phyloP scores from a whole-genome alignment of 441 rosid species.

The Metrosideros polymorpha region DNA sequence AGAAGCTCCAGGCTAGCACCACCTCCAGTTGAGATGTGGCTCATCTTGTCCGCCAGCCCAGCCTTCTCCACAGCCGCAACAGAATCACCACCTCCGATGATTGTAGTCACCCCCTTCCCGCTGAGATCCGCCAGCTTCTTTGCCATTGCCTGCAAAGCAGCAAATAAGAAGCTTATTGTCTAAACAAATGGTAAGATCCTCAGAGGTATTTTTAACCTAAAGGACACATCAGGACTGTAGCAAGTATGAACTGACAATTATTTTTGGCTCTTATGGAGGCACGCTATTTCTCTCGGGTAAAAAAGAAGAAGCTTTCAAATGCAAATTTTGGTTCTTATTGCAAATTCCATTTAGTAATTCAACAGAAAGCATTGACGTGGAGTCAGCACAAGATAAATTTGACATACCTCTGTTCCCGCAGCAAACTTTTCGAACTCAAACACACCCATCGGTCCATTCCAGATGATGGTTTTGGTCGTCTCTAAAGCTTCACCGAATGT shows the following conservation, averaged over 20 bases:
- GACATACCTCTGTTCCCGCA: constrained; percentile 70
- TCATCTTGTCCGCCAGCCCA: constrained; percentile 54
- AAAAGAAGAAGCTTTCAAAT: neutral
- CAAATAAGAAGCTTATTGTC: neutral
- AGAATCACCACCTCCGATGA: constrained; percentile 68
- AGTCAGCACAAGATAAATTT: neutral
- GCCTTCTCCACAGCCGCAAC: constrained; percentile 62
- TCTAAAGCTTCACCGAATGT: constrained; percentile 63
- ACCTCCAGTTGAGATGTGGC: constrained; percentile 68
- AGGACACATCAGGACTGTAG: neutral
- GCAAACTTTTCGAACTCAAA: constrained; percentile 89
- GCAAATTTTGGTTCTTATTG: neutral
- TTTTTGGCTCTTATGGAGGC: neutral
- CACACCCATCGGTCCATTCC: constrained; percentile 99
- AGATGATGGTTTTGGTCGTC: constrained; percentile 69
- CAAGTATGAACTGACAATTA: neutral
- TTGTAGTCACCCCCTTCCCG: constrained; percentile 54
- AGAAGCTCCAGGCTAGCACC: constrained; percentile 64
- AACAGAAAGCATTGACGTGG: neutral
- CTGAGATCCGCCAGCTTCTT: constrained; percentile 64
- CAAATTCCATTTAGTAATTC: neutral
- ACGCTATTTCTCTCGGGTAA: neutral
- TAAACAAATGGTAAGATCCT: neutral
- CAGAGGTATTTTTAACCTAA: neutral
- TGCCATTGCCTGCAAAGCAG: constrained; percentile 40